phyloP scores from a whole-genome alignment of 495 filamentous ascomycete genomes.

The Lophium mytilinum region DNA sequence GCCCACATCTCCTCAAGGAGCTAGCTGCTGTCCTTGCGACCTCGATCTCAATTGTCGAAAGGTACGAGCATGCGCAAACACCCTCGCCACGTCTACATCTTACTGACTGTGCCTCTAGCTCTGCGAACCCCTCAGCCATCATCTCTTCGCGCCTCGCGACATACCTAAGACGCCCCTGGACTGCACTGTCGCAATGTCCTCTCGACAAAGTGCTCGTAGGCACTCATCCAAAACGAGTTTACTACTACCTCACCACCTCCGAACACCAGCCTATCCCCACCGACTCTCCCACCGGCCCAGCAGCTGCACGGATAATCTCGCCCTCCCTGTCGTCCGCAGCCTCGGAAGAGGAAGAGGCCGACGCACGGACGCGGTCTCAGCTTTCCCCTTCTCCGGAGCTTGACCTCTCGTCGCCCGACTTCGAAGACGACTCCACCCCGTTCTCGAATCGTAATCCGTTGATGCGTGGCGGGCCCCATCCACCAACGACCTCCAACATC shows the following conservation, averaged over 20 bases:
- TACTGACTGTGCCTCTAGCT: constrained; percentile 48
- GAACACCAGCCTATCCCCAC: constrained; percentile 74
- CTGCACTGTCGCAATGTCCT: constrained; percentile 71
- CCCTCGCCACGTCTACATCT: constrained; percentile 8
- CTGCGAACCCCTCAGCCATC: constrained; percentile 89
- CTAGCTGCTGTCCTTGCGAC: constrained; percentile 71
- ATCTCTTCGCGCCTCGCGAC: constrained; percentile 84
- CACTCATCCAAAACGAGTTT: constrained; percentile 88
- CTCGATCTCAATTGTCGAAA: constrained; percentile 76
- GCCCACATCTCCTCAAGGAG: constrained; percentile 91
- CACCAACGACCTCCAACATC: constrained; percentile 36
- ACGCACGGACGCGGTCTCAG: constrained; percentile 62
- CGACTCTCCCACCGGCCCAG: constrained; percentile 35
- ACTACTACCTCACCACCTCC: constrained; percentile 84
- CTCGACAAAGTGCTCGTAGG: constrained; percentile 86
- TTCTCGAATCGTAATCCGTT: constrained; percentile 44
- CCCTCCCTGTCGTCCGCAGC: constrained; percentile 73
- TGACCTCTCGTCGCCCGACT: constrained; percentile 79
- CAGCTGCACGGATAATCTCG: constrained; percentile 59
- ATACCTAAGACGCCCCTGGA: constrained; percentile 87
- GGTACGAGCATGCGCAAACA: constrained; percentile 51
- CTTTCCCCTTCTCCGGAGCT: constrained; percentile 88
- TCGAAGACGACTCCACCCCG: constrained; percentile 62
- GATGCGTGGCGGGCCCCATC: constrained; percentile 25
- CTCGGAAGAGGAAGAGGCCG: constrained; percentile 61